Conservation (phyloP, 306 rosid species). For the Amphicarpaea edgeworthii region DNA sequence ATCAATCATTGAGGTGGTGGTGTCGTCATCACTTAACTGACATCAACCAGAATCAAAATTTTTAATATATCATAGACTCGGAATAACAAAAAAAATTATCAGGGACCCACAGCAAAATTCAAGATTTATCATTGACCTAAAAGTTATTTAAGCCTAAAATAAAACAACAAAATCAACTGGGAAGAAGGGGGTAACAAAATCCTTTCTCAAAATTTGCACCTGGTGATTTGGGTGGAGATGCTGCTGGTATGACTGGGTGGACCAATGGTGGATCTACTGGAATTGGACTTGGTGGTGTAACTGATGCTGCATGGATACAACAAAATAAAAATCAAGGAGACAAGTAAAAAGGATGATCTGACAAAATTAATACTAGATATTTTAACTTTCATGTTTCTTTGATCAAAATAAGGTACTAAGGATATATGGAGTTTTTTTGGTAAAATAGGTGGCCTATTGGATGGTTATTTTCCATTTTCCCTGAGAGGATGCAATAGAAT, state of each 20-base stretch:
- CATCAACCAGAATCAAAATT: no score
- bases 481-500: conserved; percentile 51
- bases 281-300: conserved; percentile 53
- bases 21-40: no score
- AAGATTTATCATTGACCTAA: no score
- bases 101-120: no score
- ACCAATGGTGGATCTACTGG: conserved; percentile 57
- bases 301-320: conserved; percentile 53
- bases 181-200: neutral
- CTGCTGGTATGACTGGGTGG: conserved; percentile 56
- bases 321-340: conserved; percentile 33
- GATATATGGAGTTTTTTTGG: conserved; percentile 49
- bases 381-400: conserved; percentile 15
- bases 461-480: conserved; percentile 39
- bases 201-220: conserved; percentile 51
- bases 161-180: neutral
- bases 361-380: conserved; percentile 7
- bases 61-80: no score
- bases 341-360: conserved; percentile 29
- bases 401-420: conserved; percentile 30
- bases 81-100: no score
- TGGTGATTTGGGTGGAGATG: conserved; percentile 57
- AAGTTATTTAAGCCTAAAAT: no score
- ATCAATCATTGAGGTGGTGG: no score
- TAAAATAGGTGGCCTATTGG: conserved; percentile 33